Evolutionary conservation across 1,139 yeast genomes (phyloP).

Genomic region (Debaryomycetaceae sp.): DNA sequence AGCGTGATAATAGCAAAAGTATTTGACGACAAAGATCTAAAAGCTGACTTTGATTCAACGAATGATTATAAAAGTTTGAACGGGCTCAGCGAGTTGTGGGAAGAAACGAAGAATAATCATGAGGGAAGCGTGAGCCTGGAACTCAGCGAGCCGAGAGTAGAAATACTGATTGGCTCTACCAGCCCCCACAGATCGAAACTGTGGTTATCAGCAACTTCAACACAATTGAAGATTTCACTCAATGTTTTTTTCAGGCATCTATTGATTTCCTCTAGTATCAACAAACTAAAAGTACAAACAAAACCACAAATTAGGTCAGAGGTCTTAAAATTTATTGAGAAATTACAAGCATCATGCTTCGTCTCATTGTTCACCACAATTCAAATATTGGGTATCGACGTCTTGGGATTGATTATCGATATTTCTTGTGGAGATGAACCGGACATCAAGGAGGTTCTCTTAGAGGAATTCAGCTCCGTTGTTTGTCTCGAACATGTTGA

Average conservation of each 20-base stretch:
- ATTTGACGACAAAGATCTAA: constrained; percentile 25
- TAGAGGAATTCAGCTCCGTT: constrained; percentile 3
- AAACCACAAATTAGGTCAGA: constrained; percentile 21
- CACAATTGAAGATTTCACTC: constrained; percentile 53
- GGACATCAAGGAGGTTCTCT: neutral
- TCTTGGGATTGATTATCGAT: constrained; percentile 31
- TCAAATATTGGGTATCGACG: constrained; percentile 11
- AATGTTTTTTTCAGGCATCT: constrained; percentile 27
- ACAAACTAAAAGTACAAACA: constrained; percentile 18
- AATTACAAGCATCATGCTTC: constrained; percentile 27
- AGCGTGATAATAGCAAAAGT: constrained; percentile 20
- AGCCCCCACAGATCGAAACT: constrained; percentile 42
- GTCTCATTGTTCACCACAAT: constrained; percentile 21
- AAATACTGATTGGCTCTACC: neutral
- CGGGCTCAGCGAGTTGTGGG: constrained; percentile 19
- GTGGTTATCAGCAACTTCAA: constrained; percentile 66
- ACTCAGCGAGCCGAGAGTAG: neutral
- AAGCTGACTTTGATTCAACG: constrained; percentile 8
- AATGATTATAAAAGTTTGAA: constrained; percentile 7
- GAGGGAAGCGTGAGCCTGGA: neutral
- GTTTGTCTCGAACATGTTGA: constrained; percentile 2
- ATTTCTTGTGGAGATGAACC: constrained; percentile 12
- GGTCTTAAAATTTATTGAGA: constrained; percentile 20
- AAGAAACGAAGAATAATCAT: constrained; percentile 3
- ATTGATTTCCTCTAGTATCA: constrained; percentile 10